Base-by-base conservation (phyloP, 768 basidiomycete genomes). In the Filobasidium wieringae region DNA sequence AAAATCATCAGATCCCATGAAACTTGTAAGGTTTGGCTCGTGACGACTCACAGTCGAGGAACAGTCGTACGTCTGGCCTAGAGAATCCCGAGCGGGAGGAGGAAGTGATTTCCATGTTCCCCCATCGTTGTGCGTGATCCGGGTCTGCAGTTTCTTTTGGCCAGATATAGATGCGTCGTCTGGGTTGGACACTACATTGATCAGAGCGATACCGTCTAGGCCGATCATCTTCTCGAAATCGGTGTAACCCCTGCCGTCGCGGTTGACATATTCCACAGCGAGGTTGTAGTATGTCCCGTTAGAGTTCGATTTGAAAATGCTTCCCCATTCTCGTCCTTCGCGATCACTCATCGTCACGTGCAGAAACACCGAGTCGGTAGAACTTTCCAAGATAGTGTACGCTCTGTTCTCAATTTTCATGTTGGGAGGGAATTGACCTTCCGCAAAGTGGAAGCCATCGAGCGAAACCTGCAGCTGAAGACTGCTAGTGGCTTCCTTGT, bases 191-290 rank as follows among this genome's bases (percentile, higher is more conserved):
- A 99, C 89, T 34, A 96, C 67, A 67, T 99, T 99, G 64, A 92
- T 80, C 47, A 99, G 75, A 5, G 93, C 93, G 62, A 99, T 93
- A 0, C 95, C 95, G 70, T 97, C 92, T 50, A 99, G 74, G 9
- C 91, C 92, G 56, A 86, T 82, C 80, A 96, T 86, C 57, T 97
- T 99, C 77, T 99, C 95, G 64, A 97, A 99, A 72, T 99, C 93
- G 31, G 90, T 92, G 67, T 80, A 97, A 4, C 95, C 95, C 0
- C 76, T 69, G 0, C 81, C 76, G 69, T 99, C 85, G n/a, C 95
- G 81, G 72, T 97, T 97, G 55, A 87, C 95, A 65, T 90, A 80
- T 64, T 88, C 85, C 36, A 87, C 67, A 0, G 91, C 88, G 11
- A 91, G 71, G 22, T 87, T 84, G 70, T 90, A 99, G 77, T 95